Conservation (phyloP, 306 rosid species). For the Morella rubra region DNA sequence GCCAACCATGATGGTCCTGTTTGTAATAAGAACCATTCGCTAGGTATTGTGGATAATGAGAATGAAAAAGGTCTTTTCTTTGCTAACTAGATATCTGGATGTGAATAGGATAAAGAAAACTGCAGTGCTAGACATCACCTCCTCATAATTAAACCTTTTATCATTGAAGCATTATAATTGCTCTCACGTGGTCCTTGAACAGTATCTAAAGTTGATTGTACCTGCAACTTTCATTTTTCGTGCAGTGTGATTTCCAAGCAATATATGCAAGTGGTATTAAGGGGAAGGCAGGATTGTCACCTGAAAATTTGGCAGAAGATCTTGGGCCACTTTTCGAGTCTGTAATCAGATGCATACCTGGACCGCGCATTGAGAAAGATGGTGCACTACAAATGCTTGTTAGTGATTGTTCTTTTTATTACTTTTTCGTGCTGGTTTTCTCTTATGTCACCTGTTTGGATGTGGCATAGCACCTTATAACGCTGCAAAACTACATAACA, state of each 20-base stretch:
- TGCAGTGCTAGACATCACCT: conserved; percentile 6
- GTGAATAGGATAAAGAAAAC: conserved; percentile 12
- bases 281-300: conserved; percentile 90
- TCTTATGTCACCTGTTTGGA: background rate
- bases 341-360: conserved; percentile 96
- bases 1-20: background rate
- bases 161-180: conserved; percentile 16
- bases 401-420: conserved; percentile 38
- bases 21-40: background rate
- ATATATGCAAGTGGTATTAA: conserved; percentile 97
- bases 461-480: conserved; percentile 4
- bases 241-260: conserved; percentile 93
- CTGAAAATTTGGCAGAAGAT: conserved; percentile 87
- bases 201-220: background rate
- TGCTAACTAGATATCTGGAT: background rate
- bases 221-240: conserved; percentile 21
- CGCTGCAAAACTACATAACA: background rate
- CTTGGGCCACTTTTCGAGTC: conserved; percentile 98
- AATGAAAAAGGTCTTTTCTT: conserved; percentile 1
- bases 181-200: conserved; percentile 14
- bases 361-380: conserved; percentile 88
- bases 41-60: background rate
- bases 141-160: conserved; percentile 4
- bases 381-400: conserved; percentile 98
- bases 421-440: conserved; percentile 7